Percentiles rank a stretch among this genome's conserved stretches.
Evolutionary conservation across 176 grass and related monocot genomes (phyloP).

Genomic region (Miscanthus lutarioriparius): DNA sequence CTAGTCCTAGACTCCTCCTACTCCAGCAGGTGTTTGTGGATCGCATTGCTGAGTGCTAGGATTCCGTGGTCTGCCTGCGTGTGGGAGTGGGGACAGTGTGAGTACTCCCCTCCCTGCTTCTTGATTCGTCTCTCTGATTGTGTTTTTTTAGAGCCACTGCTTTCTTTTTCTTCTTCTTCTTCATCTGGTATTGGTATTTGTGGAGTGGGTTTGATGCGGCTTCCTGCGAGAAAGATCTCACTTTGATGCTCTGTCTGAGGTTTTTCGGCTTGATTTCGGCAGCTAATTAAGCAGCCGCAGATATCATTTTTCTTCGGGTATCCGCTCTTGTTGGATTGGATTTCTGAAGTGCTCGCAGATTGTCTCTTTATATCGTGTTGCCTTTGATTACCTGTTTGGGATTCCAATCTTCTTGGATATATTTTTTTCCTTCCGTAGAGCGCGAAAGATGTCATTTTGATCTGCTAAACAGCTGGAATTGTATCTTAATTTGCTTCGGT

Average conservation of each 20-base stretch:
- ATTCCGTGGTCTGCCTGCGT: neutral
- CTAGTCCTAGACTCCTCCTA: neutral
- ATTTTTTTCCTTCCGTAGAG: neutral
- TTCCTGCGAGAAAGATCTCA: slow-evolving; percentile 29
- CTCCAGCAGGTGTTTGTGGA: neutral
- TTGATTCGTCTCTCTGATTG: neutral
- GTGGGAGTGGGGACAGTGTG: slow-evolving; percentile 32
- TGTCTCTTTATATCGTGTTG: neutral
- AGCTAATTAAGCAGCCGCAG: slow-evolving; percentile 8
- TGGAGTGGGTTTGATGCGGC: neutral
- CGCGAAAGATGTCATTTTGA: slow-evolving; percentile 52
- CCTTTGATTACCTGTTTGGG: neutral
- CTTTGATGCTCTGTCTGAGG: neutral
- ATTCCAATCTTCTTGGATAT: neutral
- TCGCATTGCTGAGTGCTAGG: slow-evolving; percentile 28
- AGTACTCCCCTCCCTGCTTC: neutral
- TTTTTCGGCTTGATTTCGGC: slow-evolving; percentile 18
- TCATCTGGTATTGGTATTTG: slow-evolving; percentile 2
- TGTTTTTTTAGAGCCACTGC: neutral
- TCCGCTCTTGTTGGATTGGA: slow-evolving; percentile 7
- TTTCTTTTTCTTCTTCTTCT: slow-evolving; percentile 9
- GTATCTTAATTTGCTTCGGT: slow-evolving; percentile 27
- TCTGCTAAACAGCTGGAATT: slow-evolving; percentile 37
- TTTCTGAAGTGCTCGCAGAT: neutral
- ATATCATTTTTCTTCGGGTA: neutral